Evolutionary conservation across 768 basidiomycete species (phyloP).

Genomic region (Sarcodon sp.): DNA sequence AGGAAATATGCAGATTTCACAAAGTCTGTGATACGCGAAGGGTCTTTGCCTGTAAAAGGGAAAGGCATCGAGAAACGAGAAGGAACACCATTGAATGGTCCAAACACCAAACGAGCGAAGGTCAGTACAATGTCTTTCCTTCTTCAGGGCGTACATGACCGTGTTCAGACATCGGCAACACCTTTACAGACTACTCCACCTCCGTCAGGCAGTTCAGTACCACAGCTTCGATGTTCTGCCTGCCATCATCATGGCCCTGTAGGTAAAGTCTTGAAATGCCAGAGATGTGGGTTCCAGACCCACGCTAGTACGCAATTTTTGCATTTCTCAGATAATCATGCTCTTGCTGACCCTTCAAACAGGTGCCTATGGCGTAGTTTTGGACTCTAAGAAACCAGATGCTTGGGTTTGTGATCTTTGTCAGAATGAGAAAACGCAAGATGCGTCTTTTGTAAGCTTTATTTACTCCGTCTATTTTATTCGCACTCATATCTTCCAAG

Average conservation of each 20-base stretch:
- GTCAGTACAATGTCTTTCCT: constrained; percentile 24
- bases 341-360: constrained; percentile 2
- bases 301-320: constrained; percentile 55
- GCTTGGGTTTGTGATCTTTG: constrained; percentile 85
- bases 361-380: constrained; percentile 60
- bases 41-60: constrained; percentile 30
- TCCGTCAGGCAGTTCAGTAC: constrained; percentile 33
- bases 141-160: constrained; percentile 8
- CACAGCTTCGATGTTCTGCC: constrained; percentile 60
- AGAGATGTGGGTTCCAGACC: constrained; percentile 62
- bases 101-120: constrained; percentile 52
- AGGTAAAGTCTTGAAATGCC: constrained; percentile 73
- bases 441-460: constrained; percentile 62
- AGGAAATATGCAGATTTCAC: constrained; percentile 88
- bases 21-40: constrained; percentile 60
- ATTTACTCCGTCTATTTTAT: not conserved
- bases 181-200: constrained; percentile 50
- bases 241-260: constrained; percentile 67
- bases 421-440: constrained; percentile 67
- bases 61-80: constrained; percentile 36
- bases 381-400: constrained; percentile 50
- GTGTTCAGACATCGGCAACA: constrained; percentile 13
- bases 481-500: not conserved
- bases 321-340: not conserved
- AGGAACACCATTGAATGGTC: constrained; percentile 42